phyloP scores from a whole-genome alignment of 768 basidiomycete species.

The Russula emetica region DNA sequence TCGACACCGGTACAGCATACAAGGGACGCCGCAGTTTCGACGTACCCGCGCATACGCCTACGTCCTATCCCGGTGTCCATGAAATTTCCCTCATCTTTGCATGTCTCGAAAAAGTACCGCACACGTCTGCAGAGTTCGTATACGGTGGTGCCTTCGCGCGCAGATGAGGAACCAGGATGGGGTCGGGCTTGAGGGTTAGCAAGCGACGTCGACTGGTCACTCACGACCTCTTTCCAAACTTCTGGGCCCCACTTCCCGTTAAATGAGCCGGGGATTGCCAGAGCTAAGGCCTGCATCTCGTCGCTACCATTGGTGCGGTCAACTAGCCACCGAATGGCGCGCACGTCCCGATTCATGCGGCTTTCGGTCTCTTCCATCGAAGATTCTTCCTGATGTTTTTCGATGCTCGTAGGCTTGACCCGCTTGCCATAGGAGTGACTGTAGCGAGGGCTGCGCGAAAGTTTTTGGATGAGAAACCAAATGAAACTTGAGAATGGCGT shows the following conservation, averaged over 20 bases:
- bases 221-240: background rate
- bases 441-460: background rate
- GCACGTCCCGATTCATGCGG: background rate
- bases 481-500: background rate
- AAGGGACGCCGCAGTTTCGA: slow-evolving; percentile 1
- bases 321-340: background rate
- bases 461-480: background rate
- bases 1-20: background rate
- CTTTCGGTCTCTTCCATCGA: background rate
- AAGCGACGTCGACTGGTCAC: background rate
- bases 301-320: background rate
- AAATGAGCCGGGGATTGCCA: slow-evolving; percentile 6
- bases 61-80: background rate
- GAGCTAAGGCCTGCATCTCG: background rate
- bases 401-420: background rate
- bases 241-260: background rate
- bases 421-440: background rate
- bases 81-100: background rate
- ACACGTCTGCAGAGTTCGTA: background rate
- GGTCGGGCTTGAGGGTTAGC: background rate
- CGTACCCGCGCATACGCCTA: background rate
- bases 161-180: background rate
- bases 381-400: background rate
- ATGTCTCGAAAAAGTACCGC: background rate
- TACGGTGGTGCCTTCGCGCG: background rate